A percentile compares a stretch with the other conserved stretches of the same genome.
These are phyloP conservation scores for Thelephora terrestris DNA, from an alignment of 1,284 basidiomycete genomes.

Conservation along the genomic window DNA sequence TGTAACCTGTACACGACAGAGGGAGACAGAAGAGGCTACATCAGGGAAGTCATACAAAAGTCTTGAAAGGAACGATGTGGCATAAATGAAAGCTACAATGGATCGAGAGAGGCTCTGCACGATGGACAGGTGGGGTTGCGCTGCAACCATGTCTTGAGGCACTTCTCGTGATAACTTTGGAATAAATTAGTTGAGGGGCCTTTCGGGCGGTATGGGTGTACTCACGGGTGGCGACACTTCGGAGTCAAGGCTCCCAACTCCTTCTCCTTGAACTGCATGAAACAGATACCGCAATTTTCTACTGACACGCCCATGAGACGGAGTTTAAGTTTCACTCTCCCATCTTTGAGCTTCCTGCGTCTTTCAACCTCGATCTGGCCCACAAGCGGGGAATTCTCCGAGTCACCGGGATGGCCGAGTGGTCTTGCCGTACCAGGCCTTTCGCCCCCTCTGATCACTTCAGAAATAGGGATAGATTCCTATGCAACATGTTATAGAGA, in stretches of 20 bases:
- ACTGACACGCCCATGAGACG: conserved; percentile 62
- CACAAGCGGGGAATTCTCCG: conserved; percentile 31
- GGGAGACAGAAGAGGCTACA: too few species aligned
- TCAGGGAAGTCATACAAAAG: too few species aligned
- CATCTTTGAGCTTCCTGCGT: conserved; percentile 56
- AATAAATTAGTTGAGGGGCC: not conserved
- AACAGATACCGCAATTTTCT: conserved; percentile 73
- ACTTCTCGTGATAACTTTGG: not conserved
- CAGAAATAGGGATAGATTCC: conserved; percentile 49
- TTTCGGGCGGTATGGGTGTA: conserved; percentile 8
- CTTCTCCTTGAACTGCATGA: conserved; percentile 62
- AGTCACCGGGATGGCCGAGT: conserved; percentile 1
- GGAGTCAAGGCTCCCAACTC: conserved; percentile 50
- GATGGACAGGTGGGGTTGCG: not conserved
- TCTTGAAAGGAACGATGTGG: too few species aligned
- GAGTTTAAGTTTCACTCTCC: conserved; percentile 71
- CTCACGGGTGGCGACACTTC: conserved; percentile 61
- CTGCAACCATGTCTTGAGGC: not conserved
- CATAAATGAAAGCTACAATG: too few species aligned
- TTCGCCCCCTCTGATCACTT: conserved; percentile 47
- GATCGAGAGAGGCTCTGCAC: not conserved
- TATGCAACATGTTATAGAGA: conserved; percentile 17
- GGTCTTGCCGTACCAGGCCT: conserved; percentile 16
- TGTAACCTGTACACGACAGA: too few species aligned
- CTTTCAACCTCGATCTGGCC: conserved; percentile 58